Evolutionary conservation across 2,329 filamentous ascomycete genomes (phyloP).

Genomic region (Aspergillus transmontanensis): DNA sequence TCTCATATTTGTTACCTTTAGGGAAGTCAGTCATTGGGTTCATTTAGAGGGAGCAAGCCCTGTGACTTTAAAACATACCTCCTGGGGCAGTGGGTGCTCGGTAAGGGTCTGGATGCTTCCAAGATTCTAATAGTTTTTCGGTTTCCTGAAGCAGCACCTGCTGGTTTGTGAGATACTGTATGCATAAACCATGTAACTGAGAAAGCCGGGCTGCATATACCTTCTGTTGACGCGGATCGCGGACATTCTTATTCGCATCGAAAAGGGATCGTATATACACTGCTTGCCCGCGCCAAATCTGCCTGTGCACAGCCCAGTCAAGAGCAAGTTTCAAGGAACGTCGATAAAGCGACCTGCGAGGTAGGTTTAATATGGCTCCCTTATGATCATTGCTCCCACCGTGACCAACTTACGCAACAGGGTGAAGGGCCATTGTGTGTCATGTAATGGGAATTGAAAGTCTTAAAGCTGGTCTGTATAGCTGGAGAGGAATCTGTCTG

Average conservation of each 20-base stretch:
- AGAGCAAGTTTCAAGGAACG: slow-evolving; percentile 89
- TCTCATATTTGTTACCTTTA: slow-evolving; percentile 90
- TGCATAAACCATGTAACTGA: not conserved
- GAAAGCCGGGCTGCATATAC: slow-evolving; percentile 52
- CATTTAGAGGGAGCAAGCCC: not conserved
- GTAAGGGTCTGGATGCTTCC: slow-evolving; percentile 98
- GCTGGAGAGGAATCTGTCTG: not conserved
- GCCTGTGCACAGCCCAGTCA: slow-evolving; percentile 91
- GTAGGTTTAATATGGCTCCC: slow-evolving; percentile 28
- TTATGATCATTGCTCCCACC: slow-evolving; percentile 9
- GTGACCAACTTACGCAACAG: slow-evolving; percentile 39
- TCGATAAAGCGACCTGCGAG: slow-evolving; percentile 73
- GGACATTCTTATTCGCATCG: slow-evolving; percentile 85
- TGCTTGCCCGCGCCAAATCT: slow-evolving; percentile 93
- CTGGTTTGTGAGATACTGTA: slow-evolving; percentile 10
- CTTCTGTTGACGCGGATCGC: slow-evolving; percentile 81
- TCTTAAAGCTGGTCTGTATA: not conserved
- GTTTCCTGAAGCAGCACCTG: slow-evolving; percentile 85
- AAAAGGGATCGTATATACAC: slow-evolving; percentile 94
- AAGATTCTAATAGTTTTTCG: slow-evolving; percentile 82
- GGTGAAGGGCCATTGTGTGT: slow-evolving; percentile 38
- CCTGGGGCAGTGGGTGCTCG: slow-evolving; percentile 86
- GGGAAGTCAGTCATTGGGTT: slow-evolving; percentile 19
- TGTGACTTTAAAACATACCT: slow-evolving; percentile 59
- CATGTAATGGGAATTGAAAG: not conserved